Base-by-base conservation (phyloP, 2,329 filamentous ascomycete genomes). In the Colletotrichum australisinense region DNA sequence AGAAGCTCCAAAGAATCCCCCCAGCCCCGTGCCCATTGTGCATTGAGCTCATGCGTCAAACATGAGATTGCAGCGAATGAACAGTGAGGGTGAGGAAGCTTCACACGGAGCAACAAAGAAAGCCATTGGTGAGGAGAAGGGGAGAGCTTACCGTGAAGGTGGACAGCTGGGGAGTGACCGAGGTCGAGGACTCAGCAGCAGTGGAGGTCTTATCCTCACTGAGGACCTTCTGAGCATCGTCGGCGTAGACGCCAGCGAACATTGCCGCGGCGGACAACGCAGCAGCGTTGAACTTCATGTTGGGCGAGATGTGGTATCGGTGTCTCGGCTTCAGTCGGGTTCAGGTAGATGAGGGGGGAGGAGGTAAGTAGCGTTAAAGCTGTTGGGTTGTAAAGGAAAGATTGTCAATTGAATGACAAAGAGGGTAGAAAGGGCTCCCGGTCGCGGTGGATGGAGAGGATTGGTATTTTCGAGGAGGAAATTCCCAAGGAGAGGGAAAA, bases 201-300 rank as follows among this genome's bases (percentile, higher is more conserved):
- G 83, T 81, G 57, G 84, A 80, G 56, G 85, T 81, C 78, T 80
- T 83, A 74, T 87, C 85, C 69, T 88, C 87, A 76, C 83, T 85
- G 75, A 88, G 79, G 69, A 84, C 82, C 79, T 89, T 88, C 81
- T 93, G 90, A 72, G 88, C 86, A 76, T 93, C 91, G 76, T 93
- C 93, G 76, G 92, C 90, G 77, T 91, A 89, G 80, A 92, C 92
- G 83, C 92, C 90, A 77, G 92, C 93, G 81, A 93, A 84, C 77
- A 95, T 84, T 79, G 93, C 91, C 80, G 94, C 93, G 82, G 94
- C 93, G 81, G 93, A 90, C 78, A 93, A 91, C 77, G 93, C 93
- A 80, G 95, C 90, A 83, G 93, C 88, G 86, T 93, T 93, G 86
- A 97, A 91, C 91, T 93, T 94, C 95, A 97, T 97, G 81, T 81